Conservation (phyloP, 176 grass and related monocot genomes). For the Aegilops bicornis region DNA sequence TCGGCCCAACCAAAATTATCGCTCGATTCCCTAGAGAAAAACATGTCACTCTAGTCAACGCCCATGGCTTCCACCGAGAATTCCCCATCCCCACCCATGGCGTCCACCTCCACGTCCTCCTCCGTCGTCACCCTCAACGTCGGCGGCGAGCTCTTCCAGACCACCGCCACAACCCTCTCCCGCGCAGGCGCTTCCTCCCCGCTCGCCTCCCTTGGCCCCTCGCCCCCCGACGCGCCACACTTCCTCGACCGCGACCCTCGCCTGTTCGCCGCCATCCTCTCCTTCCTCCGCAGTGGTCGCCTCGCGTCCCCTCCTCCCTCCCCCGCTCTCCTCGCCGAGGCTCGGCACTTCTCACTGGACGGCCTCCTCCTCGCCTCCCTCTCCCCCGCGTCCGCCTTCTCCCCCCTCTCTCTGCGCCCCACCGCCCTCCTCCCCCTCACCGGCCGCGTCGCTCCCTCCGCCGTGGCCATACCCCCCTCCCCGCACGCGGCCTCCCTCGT, state of each 20-base stretch:
- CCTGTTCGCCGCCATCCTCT: constrained; percentile 28
- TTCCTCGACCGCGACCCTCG: constrained; percentile 77
- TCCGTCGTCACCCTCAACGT: constrained; percentile 70
- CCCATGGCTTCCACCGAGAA: neutral
- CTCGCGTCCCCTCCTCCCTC: constrained; percentile 25
- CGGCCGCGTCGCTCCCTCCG: constrained; percentile 31
- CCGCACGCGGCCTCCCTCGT: constrained; percentile 35
- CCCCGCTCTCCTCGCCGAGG: constrained; percentile 55
- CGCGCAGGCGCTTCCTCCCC: constrained; percentile 56
- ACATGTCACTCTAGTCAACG: neutral
- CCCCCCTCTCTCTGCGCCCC: neutral
- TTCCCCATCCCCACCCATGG: constrained; percentile 25
- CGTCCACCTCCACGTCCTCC: constrained; percentile 24
- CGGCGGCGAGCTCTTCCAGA: constrained; percentile 81
- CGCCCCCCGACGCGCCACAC: constrained; percentile 28
- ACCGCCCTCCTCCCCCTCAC: neutral
- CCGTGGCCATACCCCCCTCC: constrained; percentile 32
- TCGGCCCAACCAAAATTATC: too few relatives aligned
- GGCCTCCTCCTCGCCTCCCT: constrained; percentile 38
- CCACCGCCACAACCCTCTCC: constrained; percentile 63
- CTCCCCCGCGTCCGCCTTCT: constrained; percentile 7
- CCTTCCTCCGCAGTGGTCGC: constrained; percentile 70
- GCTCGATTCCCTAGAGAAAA: neutral
- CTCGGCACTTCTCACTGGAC: constrained; percentile 7
- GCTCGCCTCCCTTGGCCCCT: constrained; percentile 45